Evolutionary conservation across 805 yeast genomes (phyloP), one percentile per base, ranked within the genome.

Genomic region (Monosporozyma aquatica): DNA sequence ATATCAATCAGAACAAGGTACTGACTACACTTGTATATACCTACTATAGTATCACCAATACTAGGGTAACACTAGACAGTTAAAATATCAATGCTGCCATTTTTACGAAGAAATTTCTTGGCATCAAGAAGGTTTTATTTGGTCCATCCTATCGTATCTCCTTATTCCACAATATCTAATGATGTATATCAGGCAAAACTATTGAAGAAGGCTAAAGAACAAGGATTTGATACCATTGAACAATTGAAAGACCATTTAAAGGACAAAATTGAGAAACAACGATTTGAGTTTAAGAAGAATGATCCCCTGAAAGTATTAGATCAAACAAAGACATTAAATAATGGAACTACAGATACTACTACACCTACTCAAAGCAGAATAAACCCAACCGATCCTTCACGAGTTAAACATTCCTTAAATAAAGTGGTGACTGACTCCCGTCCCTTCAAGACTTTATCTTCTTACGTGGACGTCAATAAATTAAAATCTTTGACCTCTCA

Each of bases 231-330:
- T 1, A 48, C 52, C 27, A 62, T 84, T 4, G 76, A 76, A 6
- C 83, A 83, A 44, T 65, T 87, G 47, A 74, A 78, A 48, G 76
- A 67, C 32, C 75, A 73, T 47, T 62, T 81, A 48, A 78, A 81
- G 52, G 82, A 76, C 32, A 72, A 76, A 18, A 75, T 87, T 37
- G 76, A 71, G 28, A 55, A 61, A 27, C 73, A 69, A 38, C 81
- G 78, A 56, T 69, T 67, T 45, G 75, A 77, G 44, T 66, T 82
- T 54, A 71, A 69, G 55, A 74, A 69, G 43, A 62, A 82, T 11
- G 94, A 86, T 56, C 92, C 92, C 0, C 64, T 83, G 50, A 67
- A 72, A 40, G 84, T 80, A 46, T 62, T 82, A n/a, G 82, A 79
- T 49, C 76, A 73, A 32, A 9, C 15, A n/a, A 28, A 28, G 15